phyloP scores from a whole-genome alignment of 1,139 yeast species.

The Suhomyces bribrorum region DNA sequence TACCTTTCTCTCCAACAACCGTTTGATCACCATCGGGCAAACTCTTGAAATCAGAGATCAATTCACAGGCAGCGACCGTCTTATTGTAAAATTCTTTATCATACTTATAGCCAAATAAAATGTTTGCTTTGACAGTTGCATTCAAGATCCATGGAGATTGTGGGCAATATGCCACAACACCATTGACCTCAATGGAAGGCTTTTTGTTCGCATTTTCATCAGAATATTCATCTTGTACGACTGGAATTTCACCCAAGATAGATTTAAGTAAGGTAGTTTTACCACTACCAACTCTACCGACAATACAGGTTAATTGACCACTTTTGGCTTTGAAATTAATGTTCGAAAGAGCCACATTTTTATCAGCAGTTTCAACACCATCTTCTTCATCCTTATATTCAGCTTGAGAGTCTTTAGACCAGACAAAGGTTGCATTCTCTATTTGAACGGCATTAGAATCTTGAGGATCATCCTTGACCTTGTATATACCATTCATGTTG shows the following conservation, averaged over 20 bases:
- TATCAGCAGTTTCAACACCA: constrained; percentile 20
- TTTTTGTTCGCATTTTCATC: constrained; percentile 2
- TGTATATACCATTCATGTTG: constrained; percentile 15
- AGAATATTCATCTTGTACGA: constrained; percentile 7
- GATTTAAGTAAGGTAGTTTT: constrained; percentile 28
- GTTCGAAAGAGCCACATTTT: constrained; percentile 24
- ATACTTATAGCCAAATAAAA: constrained; percentile 24
- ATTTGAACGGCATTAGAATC: constrained; percentile 19
- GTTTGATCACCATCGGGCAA: constrained; percentile 29
- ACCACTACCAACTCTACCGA: constrained; percentile 34
- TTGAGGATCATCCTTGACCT: constrained; percentile 4
- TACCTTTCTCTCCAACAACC: constrained; percentile 30
- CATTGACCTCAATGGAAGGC: constrained; percentile 19
- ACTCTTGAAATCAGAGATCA: constrained; percentile 22
- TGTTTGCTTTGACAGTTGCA: constrained; percentile 25
- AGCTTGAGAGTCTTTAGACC: constrained; percentile 19
- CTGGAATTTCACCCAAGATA: constrained; percentile 26
- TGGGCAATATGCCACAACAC: constrained; percentile 28
- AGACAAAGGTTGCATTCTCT: constrained; percentile 25
- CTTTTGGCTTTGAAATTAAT: constrained; percentile 25
- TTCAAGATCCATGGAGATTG: constrained; percentile 27
- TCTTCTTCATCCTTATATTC: constrained; percentile 21
- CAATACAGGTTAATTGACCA: constrained; percentile 30
- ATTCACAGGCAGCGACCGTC: constrained; percentile 25
- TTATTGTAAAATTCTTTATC: constrained; percentile 21